These are phyloP conservation scores for Vickermania ingenoplastis DNA, from an alignment of 208 protist genomes.

Conservation along the genomic window DNA sequence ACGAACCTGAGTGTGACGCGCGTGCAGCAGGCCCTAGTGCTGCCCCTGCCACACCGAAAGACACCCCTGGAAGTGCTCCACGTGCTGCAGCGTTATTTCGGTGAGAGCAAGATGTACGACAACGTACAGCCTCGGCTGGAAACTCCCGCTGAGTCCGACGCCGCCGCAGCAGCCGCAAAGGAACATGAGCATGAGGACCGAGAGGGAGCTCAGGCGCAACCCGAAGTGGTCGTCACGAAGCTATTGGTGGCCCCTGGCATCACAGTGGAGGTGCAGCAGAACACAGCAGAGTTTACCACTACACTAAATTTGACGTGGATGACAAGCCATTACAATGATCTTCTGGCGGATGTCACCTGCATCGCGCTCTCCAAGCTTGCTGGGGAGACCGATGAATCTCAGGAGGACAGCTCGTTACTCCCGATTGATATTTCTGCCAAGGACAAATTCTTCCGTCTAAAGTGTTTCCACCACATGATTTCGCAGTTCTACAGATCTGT, in stretches of 20 bases:
- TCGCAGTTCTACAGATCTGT: constrained; percentile 79
- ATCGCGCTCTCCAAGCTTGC: constrained; percentile 78
- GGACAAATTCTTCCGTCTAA: constrained; percentile 82
- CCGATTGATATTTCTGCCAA: constrained; percentile 68
- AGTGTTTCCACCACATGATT: constrained; percentile 91
- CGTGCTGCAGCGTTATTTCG: constrained; percentile 79
- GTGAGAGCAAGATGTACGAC: constrained; percentile 72
- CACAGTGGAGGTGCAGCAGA: constrained; percentile 50
- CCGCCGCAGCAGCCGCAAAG: constrained; percentile 10
- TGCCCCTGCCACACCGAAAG: constrained; percentile 72
- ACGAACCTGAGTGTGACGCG: constrained; percentile 70
- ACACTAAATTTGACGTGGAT: constrained; percentile 81
- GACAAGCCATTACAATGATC: constrained; percentile 77
- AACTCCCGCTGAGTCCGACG: constrained; percentile 14
- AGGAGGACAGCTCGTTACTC: constrained; percentile 37
- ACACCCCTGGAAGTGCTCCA: constrained; percentile 67
- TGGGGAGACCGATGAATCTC: constrained; percentile 32
- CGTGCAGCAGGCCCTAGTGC: constrained; percentile 78
- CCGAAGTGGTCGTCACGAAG: constrained; percentile 11
- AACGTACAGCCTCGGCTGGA: constrained; percentile 26
- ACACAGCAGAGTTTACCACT: constrained; percentile 61
- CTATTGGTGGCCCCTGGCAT: constrained; percentile 65
- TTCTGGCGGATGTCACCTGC: constrained; percentile 84
- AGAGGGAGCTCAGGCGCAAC: constrained; percentile 16
- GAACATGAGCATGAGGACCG: constrained; percentile 13